Evolutionary conservation across 176 grass and related monocot species (phyloP).

Genomic region (Canna indica): DNA sequence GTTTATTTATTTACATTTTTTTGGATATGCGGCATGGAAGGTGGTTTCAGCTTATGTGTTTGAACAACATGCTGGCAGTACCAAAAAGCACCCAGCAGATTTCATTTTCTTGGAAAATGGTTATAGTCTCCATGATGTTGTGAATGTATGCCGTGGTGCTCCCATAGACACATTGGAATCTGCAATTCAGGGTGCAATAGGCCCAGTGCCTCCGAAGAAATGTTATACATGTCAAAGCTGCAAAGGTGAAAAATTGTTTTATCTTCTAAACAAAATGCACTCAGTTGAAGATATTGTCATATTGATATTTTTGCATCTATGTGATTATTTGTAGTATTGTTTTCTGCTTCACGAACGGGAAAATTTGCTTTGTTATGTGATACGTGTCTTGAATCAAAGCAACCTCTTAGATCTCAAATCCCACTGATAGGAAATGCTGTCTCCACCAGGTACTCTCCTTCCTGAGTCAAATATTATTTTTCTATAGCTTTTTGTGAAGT

Average conservation of each 20-base stretch:
- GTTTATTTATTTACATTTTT: not conserved
- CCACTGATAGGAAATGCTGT: slow-evolving; percentile 5
- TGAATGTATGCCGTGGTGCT: slow-evolving; percentile 32
- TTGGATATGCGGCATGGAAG: slow-evolving; percentile 26
- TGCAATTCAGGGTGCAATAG: slow-evolving; percentile 40
- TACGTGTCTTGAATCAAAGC: slow-evolving; percentile 39
- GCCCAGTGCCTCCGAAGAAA: slow-evolving; percentile 37
- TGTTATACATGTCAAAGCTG: slow-evolving; percentile 33
- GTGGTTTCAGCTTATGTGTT: slow-evolving; percentile 54
- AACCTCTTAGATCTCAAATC: slow-evolving; percentile 7
- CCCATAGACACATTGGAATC: slow-evolving; percentile 40
- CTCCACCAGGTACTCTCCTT: slow-evolving; percentile 1
- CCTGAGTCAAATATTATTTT: too few relatives aligned
- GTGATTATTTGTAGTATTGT: slow-evolving; percentile 27
- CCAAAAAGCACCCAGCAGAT: slow-evolving; percentile 61
- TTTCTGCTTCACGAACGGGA: slow-evolving; percentile 28
- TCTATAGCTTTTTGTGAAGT: not conserved
- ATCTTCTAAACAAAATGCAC: not conserved
- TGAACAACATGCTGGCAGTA: slow-evolving; percentile 70
- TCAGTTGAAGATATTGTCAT: not conserved
- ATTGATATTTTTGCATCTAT: not conserved
- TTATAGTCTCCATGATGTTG: slow-evolving; percentile 49
- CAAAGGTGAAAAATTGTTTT: slow-evolving; percentile 26
- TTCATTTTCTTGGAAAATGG: slow-evolving; percentile 62
- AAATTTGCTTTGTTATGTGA: slow-evolving; percentile 55